These are phyloP conservation scores for Penicillium tannophilum DNA, from an alignment of 495 filamentous ascomycete species.

Conservation along the genomic window DNA sequence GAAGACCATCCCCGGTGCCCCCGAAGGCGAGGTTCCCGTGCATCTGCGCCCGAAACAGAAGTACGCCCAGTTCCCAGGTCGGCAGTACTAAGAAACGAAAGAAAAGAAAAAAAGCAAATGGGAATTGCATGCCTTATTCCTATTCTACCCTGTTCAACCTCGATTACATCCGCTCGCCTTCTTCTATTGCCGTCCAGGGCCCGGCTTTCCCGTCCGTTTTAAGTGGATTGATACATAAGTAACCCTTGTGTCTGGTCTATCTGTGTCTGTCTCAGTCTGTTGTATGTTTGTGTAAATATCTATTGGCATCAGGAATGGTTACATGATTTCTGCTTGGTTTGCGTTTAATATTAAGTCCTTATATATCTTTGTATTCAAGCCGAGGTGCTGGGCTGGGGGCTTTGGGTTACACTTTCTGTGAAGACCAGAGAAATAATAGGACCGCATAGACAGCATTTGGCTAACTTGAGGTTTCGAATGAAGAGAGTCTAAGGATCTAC, in stretches of 20 bases:
- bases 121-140: constrained; percentile 2
- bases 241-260: constrained; percentile 26
- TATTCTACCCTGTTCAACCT: constrained; percentile 7
- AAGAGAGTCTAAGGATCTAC: background rate
- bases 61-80: constrained; percentile 59
- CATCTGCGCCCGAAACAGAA: constrained; percentile 80
- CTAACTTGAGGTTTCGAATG: background rate
- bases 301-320: constrained; percentile 48
- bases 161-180: constrained; percentile 15
- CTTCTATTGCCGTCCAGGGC: constrained; percentile 14
- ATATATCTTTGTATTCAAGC: background rate
- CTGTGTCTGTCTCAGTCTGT: constrained; percentile 26
- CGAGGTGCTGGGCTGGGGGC: background rate
- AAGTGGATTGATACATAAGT: constrained; percentile 21
- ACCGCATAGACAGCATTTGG: background rate
- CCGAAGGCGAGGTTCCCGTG: constrained; percentile 74
- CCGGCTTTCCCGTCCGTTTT: constrained; percentile 26
- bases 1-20: constrained; percentile 85
- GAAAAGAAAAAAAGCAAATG: constrained; percentile 15
- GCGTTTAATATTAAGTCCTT: constrained; percentile 4
- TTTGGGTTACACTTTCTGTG: background rate
- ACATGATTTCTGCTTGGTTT: constrained; percentile 31
- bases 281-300: constrained; percentile 47
- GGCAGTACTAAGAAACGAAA: constrained; percentile 39
- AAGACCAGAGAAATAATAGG: background rate